Percentiles rank a stretch among this genome's conserved stretches.
Conservation (phyloP, 345 rosid genomes). For the Populus nigra region DNA sequence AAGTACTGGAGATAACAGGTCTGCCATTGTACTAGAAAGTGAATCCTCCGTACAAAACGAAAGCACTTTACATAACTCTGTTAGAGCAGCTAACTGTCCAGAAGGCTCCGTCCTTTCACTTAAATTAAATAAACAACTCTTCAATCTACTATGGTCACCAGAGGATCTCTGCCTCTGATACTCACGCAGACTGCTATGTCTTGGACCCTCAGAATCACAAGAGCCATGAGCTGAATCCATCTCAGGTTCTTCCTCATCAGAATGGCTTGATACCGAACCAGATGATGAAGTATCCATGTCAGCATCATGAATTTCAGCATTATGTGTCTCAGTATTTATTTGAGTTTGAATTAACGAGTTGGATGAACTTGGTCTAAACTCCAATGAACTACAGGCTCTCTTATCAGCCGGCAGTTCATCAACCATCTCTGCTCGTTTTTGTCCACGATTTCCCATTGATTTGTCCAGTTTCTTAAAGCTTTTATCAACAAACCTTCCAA, state of each 20-base stretch:
- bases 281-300: conserved; percentile 92
- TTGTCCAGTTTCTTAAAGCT: conserved; percentile 1
- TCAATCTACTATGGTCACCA: conserved; percentile 66
- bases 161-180: conserved; percentile 67
- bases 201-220: conserved; percentile 74
- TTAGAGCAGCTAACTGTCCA: conserved; percentile 55
- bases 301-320: conserved; percentile 34
- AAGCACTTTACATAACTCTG: conserved; percentile 84
- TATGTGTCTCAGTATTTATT: conserved; percentile 39
- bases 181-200: conserved; percentile 51
- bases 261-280: conserved; percentile 73
- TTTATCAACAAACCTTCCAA: background rate
- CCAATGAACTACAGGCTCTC: conserved; percentile 85
- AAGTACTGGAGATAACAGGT: conserved; percentile 69
- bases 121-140: conserved; percentile 48
- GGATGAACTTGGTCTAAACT: conserved; percentile 69
- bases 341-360: conserved; percentile 60
- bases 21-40: conserved; percentile 58
- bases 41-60: conserved; percentile 86
- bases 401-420: conserved; percentile 90
- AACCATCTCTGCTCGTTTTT: conserved; percentile 70
- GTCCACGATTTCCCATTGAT: conserved; percentile 81
- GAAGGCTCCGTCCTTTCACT: conserved; percentile 59
- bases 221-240: conserved; percentile 73
- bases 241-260: conserved; percentile 70